A percentile compares a stretch with the other conserved stretches of the same genome.
Evolutionary conservation across 768 basidiomycete species (phyloP).

Genomic region (Mycena galopus): DNA sequence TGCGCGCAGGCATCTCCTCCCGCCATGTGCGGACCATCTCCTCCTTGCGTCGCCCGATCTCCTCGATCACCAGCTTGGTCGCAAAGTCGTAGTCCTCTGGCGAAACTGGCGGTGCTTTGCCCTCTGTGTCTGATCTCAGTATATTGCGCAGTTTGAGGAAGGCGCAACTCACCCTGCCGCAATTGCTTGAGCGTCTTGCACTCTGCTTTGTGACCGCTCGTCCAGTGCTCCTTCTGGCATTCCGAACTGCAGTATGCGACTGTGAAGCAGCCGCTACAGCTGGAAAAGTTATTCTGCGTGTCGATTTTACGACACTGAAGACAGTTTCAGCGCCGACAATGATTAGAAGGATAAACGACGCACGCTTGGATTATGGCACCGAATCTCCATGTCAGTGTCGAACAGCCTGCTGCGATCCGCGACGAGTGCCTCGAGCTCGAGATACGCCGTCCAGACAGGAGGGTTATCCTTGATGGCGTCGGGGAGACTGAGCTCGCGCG

Average conservation of each 20-base stretch:
- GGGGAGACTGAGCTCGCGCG: slow-evolving; percentile 27
- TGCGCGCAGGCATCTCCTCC: slow-evolving; percentile 26
- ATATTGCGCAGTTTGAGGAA: not conserved
- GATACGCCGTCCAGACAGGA: slow-evolving; percentile 20
- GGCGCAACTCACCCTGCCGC: slow-evolving; percentile 13
- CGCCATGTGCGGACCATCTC: slow-evolving; percentile 31
- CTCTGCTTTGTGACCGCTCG: slow-evolving; percentile 27
- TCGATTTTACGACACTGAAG: slow-evolving; percentile 33
- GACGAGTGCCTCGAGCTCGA: slow-evolving; percentile 28
- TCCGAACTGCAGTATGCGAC: slow-evolving; percentile 25
- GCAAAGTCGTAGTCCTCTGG: slow-evolving; percentile 33
- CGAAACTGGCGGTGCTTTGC: slow-evolving; percentile 11
- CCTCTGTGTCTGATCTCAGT: slow-evolving; percentile 10
- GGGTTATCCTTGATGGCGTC: slow-evolving; percentile 22
- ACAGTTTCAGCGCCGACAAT: not conserved
- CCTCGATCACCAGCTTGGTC: slow-evolving; percentile 27
- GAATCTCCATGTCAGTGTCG: slow-evolving; percentile 12
- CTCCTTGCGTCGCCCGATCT: slow-evolving; percentile 28
- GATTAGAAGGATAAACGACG: not conserved
- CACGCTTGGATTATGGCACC: slow-evolving; percentile 30
- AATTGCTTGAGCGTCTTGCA: slow-evolving; percentile 28
- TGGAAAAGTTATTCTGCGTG: slow-evolving; percentile 26
- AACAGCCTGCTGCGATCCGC: slow-evolving; percentile 24
- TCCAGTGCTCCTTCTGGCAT: slow-evolving; percentile 36
- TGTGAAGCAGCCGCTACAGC: slow-evolving; percentile 36